These are phyloP conservation scores for Cenchrus americanus DNA, from an alignment of 176 grass and related monocot species.

Conservation along the genomic window DNA sequence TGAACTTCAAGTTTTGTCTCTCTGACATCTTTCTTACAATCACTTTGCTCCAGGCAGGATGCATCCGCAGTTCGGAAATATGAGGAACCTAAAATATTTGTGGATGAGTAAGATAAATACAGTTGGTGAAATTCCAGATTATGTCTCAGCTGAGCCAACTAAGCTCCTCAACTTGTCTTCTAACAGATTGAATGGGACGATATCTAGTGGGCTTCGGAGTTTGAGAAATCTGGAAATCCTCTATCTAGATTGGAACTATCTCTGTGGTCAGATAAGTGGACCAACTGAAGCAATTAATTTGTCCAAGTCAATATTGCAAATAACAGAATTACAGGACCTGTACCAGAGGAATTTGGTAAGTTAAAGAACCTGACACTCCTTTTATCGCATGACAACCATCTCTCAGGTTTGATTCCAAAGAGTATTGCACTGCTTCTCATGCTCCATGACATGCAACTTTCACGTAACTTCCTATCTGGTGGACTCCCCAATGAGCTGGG, in stretches of 20 bases:
- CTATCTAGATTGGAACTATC: background rate
- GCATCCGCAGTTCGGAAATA: slow-evolving; percentile 40
- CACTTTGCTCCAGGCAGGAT: slow-evolving; percentile 27
- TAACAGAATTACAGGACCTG: background rate
- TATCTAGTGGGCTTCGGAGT: background rate
- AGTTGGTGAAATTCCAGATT: slow-evolving; percentile 44
- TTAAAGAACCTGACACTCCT: background rate
- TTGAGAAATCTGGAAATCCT: background rate
- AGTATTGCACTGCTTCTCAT: background rate
- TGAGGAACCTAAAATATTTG: slow-evolving; percentile 39
- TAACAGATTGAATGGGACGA: slow-evolving; percentile 19
- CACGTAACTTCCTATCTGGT: background rate
- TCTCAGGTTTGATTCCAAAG: slow-evolving; percentile 1
- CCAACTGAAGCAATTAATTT: background rate
- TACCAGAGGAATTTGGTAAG: slow-evolving; percentile 15
- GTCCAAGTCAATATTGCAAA: background rate
- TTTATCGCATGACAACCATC: background rate
- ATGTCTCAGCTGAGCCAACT: slow-evolving; percentile 9
- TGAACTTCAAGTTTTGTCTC: background rate
- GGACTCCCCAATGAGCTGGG: background rate
- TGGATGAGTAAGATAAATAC: slow-evolving; percentile 37
- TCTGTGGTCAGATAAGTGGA: background rate
- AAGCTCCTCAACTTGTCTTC: slow-evolving; percentile 22
- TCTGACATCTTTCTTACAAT: background rate
- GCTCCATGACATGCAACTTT: background rate